Percentiles rank a stretch among this genome's conserved stretches.
Evolutionary conservation across 352 stramenopile genomes (phyloP).

Genomic region (Phytopythium helicoides): DNA sequence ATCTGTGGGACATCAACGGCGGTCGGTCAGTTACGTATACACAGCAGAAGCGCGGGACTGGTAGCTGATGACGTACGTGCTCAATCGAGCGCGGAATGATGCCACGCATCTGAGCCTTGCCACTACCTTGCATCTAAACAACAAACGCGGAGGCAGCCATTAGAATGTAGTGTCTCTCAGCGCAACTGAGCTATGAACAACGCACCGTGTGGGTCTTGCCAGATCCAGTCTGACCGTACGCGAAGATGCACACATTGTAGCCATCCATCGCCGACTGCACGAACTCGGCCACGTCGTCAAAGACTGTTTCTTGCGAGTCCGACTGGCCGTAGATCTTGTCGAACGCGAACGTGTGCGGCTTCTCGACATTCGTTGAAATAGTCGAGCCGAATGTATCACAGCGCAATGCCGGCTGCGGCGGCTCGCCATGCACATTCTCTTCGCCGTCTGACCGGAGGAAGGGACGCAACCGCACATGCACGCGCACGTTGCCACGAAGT

Average conservation of each 20-base stretch:
- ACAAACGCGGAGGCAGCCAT: neutral
- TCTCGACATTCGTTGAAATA: slow-evolving; percentile 68
- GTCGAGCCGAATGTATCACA: slow-evolving; percentile 73
- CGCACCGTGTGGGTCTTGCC: slow-evolving; percentile 96
- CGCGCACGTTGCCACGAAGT: slow-evolving; percentile 98
- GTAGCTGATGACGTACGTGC: slow-evolving; percentile 23
- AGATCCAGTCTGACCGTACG: slow-evolving; percentile 97
- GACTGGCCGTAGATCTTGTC: slow-evolving; percentile 97
- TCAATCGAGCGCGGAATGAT: slow-evolving; percentile 98
- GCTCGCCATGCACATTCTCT: slow-evolving; percentile 38
- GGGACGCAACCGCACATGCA: slow-evolving; percentile 94
- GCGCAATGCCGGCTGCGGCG: slow-evolving; percentile 49
- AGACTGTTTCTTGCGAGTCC: slow-evolving; percentile 95
- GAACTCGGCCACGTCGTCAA: slow-evolving; percentile 89
- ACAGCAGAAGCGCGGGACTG: no score
- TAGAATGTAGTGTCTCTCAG: neutral
- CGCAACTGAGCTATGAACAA: neutral
- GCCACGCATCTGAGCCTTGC: slow-evolving; percentile 93
- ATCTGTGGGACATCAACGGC: slow-evolving; percentile 28
- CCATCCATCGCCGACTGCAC: slow-evolving; percentile 95
- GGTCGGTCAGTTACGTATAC: neutral
- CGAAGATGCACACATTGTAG: slow-evolving; percentile 99
- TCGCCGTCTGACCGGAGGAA: slow-evolving; percentile 85
- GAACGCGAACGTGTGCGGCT: slow-evolving; percentile 93
- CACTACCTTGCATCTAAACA: slow-evolving; percentile 95